Evolutionary conservation across 2,329 filamentous ascomycete species (phyloP), one percentile per base, ranked within the genome.

Genomic region (Colletotrichum camelliae): DNA sequence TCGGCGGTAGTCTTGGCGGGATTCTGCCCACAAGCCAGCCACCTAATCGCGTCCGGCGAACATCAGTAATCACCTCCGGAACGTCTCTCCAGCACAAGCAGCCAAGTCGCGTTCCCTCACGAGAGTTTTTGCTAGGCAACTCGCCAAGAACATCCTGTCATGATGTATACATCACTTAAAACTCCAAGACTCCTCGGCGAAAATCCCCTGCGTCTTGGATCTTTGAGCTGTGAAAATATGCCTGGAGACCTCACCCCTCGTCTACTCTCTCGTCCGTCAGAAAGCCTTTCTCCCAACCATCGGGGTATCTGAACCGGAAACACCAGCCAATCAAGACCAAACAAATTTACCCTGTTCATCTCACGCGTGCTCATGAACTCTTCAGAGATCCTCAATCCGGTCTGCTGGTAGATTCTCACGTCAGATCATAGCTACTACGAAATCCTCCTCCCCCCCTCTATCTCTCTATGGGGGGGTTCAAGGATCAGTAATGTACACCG

Each of bases 11-110:
- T 43, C 39, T 43, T 43, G 39, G 39, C 39, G 39, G 39, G 8
- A n/a, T 1, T 43, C 0, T 0, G 4, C 16, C 1, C 37, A 1
- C 37, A 43, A 43, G 3, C 0, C 1, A 43, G 37, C 4, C 16
- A 18, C 1, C 37, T 43, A 24, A 43, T 18, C 16, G 39, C 39
- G 16, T 43, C 16, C 7, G 24, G 39, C 9, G 18, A 2, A n/a
- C 4, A 43, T 43, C 18, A 43, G 39, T 43, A 43, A 43, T 43
- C 39, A n/a, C 18, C 18, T n/a, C 39, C 39, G 39, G 8, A 16
- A 39, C 37, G 16, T 39, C 37, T 39, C 1, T n/a, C 8, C 39
- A 43, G 39, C 8, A 43, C 39, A 43, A 18, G 39, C 39, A 3
- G 8, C 39, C 39, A 2, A 43, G 18, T 0, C 1, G 1, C 39